phyloP scores from a whole-genome alignment of 2,329 filamentous ascomycete species.

The Beauveria sp. region DNA sequence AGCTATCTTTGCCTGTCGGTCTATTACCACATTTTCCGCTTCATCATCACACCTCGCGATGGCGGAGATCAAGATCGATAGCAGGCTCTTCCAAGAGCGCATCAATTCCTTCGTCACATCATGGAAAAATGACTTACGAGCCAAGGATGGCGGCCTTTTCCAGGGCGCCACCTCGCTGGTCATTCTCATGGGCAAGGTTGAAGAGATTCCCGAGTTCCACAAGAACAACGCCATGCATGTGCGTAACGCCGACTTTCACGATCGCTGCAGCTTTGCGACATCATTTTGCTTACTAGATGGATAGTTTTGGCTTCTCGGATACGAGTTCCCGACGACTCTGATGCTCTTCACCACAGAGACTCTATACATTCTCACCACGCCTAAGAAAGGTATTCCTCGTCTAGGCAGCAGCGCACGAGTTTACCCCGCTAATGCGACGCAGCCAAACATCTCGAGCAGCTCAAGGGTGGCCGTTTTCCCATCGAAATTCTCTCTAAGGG shows the following conservation, averaged over 20 bases:
- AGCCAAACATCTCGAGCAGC: constrained; percentile 88
- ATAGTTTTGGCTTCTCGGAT: constrained; percentile 96
- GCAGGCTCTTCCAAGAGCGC: constrained; percentile 87
- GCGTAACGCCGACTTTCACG: constrained; percentile 3
- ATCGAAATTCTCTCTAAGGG: constrained; percentile 87
- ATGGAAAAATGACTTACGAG: constrained; percentile 95
- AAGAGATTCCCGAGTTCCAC: constrained; percentile 77
- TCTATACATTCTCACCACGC: constrained; percentile 87
- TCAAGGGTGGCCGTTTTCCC: constrained; percentile 87
- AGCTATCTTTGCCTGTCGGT: constrained; percentile 17
- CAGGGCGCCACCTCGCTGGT: constrained; percentile 79
- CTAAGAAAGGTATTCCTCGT: constrained; percentile 75
- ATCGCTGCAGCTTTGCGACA: neutral
- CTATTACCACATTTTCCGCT: constrained; percentile 17
- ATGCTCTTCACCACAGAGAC: constrained; percentile 85
- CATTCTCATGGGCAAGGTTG: constrained; percentile 90
- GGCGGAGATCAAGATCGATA: constrained; percentile 91
- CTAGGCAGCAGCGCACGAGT: neutral
- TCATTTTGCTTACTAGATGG: constrained; percentile 5
- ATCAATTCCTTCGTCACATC: constrained; percentile 77
- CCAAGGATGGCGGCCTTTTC: constrained; percentile 74
- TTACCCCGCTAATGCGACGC: constrained; percentile 24
- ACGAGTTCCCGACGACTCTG: constrained; percentile 94
- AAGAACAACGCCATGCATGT: constrained; percentile 91
- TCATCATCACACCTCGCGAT: constrained; percentile 38